Base-by-base conservation (phyloP, 225 moss, liverwort and hornwort species). In the Pseudisothecium myosuroides region DNA sequence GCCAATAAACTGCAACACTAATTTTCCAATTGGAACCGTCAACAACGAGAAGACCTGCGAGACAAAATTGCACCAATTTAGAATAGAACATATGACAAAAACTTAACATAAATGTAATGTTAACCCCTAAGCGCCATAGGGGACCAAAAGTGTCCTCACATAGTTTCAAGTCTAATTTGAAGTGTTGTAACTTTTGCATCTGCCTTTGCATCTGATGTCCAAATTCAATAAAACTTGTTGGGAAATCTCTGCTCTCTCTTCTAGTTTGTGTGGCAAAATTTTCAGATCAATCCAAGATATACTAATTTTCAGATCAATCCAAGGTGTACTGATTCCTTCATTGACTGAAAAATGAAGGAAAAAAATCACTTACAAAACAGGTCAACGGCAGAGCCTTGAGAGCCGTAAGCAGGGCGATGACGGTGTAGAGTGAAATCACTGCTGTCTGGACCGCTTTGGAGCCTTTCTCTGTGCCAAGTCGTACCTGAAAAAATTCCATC, bases 391-490 rank as follows among this genome's bases (percentile, higher is more conserved):
- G 85, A 52, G 93, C 91, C 84, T 95, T 93, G 50, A 92, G 63
- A 58, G 88, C 90, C 28, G 93, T 92, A 20, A 97, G 95, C 63
- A 88, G 61, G 47, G 90, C 83, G 39, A 93, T 88, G 74, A 94
- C 68, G 74, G 90, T 68, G 88, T 98, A 98, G 31, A 98, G 85
- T 47, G 92, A 94, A 76, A 94, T 78, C 58, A 98, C 93, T 9
- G 95, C 89, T 43, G 89, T 90, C 91, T 96, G 94, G 14, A 96
- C 98, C 26, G 93, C 93, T 88, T 93, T 92, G 26, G 97, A 95
- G 90, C 95, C 97, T 71, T 94, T 95, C 87, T 95, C 92, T 32
- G 98, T 97, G 67, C 98, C 98, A 47, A 98, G 88, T 80, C 92
- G 92, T 52, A 98, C 98, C 96, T 98, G 84, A 2, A 28, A 83